phyloP scores from a whole-genome alignment of 2,329 filamentous ascomycete genomes.

The Endocalyx cinctus region DNA sequence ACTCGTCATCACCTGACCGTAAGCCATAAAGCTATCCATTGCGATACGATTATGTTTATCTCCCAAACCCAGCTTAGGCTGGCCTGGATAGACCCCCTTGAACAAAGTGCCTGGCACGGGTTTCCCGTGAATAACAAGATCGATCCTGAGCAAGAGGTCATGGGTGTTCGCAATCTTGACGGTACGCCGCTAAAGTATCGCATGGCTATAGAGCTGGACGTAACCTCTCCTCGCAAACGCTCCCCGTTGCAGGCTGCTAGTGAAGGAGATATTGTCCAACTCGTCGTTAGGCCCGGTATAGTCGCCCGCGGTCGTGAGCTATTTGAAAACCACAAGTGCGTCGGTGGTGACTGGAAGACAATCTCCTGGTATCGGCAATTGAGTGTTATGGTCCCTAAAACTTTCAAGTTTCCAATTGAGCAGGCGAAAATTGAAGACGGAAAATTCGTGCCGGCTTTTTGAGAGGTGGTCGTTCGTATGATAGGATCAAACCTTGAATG shows the following conservation, averaged over 20 bases:
- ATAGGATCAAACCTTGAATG: neutral
- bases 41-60: constrained; percentile 2
- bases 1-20: too few species aligned
- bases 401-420: constrained; percentile 2
- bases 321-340: neutral
- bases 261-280: constrained; percentile 4
- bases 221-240: too few species aligned
- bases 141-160: constrained; percentile 2
- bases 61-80: constrained; percentile 2
- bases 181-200: neutral
- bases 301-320: neutral
- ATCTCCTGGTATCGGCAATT: constrained; percentile 1
- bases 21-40: neutral
- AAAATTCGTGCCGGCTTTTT: constrained; percentile 1
- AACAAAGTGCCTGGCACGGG: constrained; percentile 2
- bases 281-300: constrained; percentile 2
- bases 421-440: neutral
- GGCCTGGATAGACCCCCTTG: constrained; percentile 4
- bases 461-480: neutral
- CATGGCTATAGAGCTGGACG: neutral
- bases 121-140: constrained; percentile 1
- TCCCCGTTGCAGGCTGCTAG: neutral
- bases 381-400: neutral
- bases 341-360: neutral
- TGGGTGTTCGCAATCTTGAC: neutral